Evolutionary conservation across 2,329 filamentous ascomycete genomes (phyloP), one percentile per base, ranked within the genome.

Genomic region (Apiospora kogelbergensis): DNA sequence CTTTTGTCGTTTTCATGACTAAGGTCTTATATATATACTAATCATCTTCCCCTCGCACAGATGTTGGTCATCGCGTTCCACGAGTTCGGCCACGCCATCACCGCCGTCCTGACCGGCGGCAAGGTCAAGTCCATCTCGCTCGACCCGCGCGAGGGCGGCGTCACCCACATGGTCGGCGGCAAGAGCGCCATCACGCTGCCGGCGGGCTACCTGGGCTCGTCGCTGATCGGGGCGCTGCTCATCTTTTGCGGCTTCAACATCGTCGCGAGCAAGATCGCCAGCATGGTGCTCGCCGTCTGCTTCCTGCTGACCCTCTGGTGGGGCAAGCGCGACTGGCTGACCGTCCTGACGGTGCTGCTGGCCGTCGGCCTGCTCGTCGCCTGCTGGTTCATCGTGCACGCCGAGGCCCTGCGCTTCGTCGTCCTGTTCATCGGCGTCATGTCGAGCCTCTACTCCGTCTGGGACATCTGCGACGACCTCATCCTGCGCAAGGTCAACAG

Each of bases 11-110:
- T 13, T 20, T 20, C 24, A 17, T n/a, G 24, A 6, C n/a, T 24
- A 22, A 7, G 3, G 4, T 9, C 13, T 48, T 33, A 10, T n/a
- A 30, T 26, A 37, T 7, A n/a, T 17, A 42, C 63, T 64, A n/a
- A 64, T 15, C 17, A 17, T 6, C 1, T 10, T 11, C 37, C 1
- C n/a, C 44, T 33, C 53, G n/a, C n/a, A n/a, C n/a, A 92, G 90
- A 94, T 94, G 92, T 86, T 95, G 24, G 91, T 93, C 66, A 94
- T 95, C 72, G 92, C 92, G 45, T 95, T 94, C 79, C 92, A 95
- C 80, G 92, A 95, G 73, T 60, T 67, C 10, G 89, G 91, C 15
- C 92, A 95, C 80, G 92, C 92, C 65, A 87, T 93, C 74, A 89
- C 89, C 1, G 91, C 91, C 46, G 86, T 90, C 71, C 87, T 89